phyloP scores from a whole-genome alignment of 805 yeast species.

The Myxozyma kluyveri region DNA sequence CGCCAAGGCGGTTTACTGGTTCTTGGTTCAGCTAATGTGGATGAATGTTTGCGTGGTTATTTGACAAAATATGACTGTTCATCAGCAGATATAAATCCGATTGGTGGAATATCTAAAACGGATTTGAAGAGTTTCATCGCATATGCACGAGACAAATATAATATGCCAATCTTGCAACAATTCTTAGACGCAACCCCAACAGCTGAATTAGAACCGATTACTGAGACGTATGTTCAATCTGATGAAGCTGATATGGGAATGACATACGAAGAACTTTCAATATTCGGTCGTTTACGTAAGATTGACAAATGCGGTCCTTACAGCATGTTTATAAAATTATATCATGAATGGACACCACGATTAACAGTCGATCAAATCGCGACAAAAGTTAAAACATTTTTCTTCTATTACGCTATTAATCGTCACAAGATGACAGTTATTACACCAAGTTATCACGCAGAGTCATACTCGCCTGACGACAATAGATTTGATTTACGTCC shows the following conservation, averaged over 20 bases:
- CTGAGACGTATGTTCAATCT: constrained; percentile 86
- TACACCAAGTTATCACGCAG: constrained; percentile 97
- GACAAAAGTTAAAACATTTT: constrained; percentile 86
- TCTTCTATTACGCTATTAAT: constrained; percentile 89
- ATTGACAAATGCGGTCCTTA: constrained; percentile 95
- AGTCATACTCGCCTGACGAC: constrained; percentile 96
- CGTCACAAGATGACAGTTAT: constrained; percentile 97
- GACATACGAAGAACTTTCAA: constrained; percentile 89
- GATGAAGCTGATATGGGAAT: constrained; percentile 99
- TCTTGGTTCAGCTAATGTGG: constrained; percentile 94
- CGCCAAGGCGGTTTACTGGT: constrained; percentile 75
- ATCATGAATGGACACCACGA: constrained; percentile 89
- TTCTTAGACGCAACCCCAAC: constrained; percentile 94
- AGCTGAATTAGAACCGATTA: constrained; percentile 96
- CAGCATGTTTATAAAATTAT: constrained; percentile 84
- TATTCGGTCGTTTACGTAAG: constrained; percentile 87
- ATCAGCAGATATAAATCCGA: constrained; percentile 95
- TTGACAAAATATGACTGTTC: constrained; percentile 96
- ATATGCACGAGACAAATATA: constrained; percentile 68
- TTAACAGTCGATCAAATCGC: constrained; percentile 83
- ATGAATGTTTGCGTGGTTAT: constrained; percentile 93
- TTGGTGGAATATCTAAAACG: constrained; percentile 96
- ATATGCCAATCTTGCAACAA: constrained; percentile 70
- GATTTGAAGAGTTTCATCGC: constrained; percentile 83
- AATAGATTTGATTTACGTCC: constrained; percentile 95